These are phyloP conservation scores for Cyclotella baltica DNA, from an alignment of 108 stramenopile genomes.

Conservation along the genomic window DNA sequence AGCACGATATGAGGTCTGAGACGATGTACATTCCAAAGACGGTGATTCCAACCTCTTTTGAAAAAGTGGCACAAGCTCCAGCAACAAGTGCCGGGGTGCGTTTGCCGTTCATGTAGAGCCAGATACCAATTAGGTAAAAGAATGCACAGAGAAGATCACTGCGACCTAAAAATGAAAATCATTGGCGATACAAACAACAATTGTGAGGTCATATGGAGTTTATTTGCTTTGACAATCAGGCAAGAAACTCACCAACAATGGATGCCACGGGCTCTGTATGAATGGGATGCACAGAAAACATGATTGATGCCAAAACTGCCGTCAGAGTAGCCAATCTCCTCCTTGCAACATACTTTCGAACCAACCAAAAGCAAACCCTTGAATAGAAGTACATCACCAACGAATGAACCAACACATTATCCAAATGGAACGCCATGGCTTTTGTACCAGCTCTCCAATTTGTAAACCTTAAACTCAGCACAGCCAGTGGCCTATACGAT, in stretches of 20 bases:
- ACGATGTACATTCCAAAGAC: not conserved
- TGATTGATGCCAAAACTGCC: conserved; percentile 2
- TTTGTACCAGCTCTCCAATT: not conserved
- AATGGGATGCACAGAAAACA: conserved; percentile 14
- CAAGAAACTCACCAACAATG: conserved; percentile 11
- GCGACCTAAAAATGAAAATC: not conserved
- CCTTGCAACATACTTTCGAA: not conserved
- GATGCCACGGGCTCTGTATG: conserved; percentile 17
- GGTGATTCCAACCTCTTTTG: conserved; percentile 5
- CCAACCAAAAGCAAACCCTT: conserved; percentile 3
- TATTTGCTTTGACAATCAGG: too few relatives aligned
- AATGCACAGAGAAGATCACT: conserved; percentile 18
- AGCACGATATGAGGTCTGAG: not conserved
- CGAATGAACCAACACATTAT: conserved; percentile 8
- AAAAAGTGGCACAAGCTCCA: not conserved
- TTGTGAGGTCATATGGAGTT: conserved; percentile 7
- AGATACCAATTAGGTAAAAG: conserved; percentile 1
- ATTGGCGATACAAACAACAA: not conserved
- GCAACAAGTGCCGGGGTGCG: not conserved
- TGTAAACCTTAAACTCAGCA: conserved; percentile 1
- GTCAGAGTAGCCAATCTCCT: too few relatives aligned
- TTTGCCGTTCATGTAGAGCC: not conserved
- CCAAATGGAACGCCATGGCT: conserved; percentile 2
- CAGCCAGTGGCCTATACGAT: conserved; percentile 5
- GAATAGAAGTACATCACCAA: not conserved